phyloP scores from a whole-genome alignment of 2,329 filamentous ascomycete species.

The Hypoxylon sp. region DNA sequence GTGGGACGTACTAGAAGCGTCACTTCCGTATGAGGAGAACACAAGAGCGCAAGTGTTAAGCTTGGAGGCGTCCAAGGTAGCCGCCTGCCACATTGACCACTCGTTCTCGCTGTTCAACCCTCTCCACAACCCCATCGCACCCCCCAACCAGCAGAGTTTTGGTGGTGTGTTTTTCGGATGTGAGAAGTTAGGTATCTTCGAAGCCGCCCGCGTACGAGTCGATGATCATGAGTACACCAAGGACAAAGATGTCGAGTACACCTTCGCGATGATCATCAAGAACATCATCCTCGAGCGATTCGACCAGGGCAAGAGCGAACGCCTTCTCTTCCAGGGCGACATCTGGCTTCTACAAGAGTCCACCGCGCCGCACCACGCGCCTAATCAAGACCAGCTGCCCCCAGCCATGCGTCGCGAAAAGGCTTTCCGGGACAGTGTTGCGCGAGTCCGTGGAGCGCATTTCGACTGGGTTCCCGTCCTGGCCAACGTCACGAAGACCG shows the following conservation, averaged over 20 bases:
- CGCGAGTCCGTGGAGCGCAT: slow-evolving; percentile 41
- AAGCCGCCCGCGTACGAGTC: slow-evolving; percentile 62
- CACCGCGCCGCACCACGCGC: slow-evolving; percentile 23
- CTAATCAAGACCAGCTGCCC: slow-evolving; percentile 40
- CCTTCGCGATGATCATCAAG: slow-evolving; percentile 56
- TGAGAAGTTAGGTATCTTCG: slow-evolving; percentile 64
- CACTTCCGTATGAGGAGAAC: slow-evolving; percentile 55
- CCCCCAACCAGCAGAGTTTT: slow-evolving; percentile 54
- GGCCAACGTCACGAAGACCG: slow-evolving; percentile 52
- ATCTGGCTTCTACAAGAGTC: slow-evolving; percentile 50
- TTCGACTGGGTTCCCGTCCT: slow-evolving; percentile 55
- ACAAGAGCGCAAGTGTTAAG: slow-evolving; percentile 60
- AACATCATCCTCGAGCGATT: slow-evolving; percentile 53
- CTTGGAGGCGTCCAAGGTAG: slow-evolving; percentile 67
- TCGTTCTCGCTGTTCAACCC: slow-evolving; percentile 65
- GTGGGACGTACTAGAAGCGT: slow-evolving; percentile 58
- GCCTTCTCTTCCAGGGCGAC: slow-evolving; percentile 49
- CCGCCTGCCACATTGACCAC: slow-evolving; percentile 64
- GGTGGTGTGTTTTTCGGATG: slow-evolving; percentile 67
- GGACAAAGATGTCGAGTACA: slow-evolving; percentile 50
- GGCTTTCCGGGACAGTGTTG: slow-evolving; percentile 52
- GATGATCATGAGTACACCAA: slow-evolving; percentile 56
- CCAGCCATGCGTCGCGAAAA: slow-evolving; percentile 50
- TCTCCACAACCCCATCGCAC: slow-evolving; percentile 51
- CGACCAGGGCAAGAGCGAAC: slow-evolving; percentile 30